These are phyloP conservation scores for Arthrobotrys sphaeroides DNA, from an alignment of 2,329 filamentous ascomycete species.

Conservation along the genomic window DNA sequence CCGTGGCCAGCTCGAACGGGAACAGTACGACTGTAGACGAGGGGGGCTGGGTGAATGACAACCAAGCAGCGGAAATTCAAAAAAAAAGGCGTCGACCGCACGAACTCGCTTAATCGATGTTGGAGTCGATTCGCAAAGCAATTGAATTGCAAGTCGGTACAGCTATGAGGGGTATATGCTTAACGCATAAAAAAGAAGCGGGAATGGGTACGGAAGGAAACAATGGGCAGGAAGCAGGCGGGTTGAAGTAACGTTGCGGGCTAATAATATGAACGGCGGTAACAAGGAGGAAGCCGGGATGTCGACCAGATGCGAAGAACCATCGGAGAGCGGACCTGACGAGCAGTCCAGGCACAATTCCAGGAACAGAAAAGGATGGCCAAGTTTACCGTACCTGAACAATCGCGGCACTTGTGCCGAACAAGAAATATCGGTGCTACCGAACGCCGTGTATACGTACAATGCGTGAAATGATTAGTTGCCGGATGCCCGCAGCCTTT, in stretches of 20 bases:
- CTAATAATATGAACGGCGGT: conserved; percentile 21
- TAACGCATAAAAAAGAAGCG: background rate
- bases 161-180: background rate
- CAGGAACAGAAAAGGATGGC: conserved; percentile 42
- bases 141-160: background rate
- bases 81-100: background rate
- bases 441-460: conserved; percentile 4
- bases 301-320: conserved; percentile 12
- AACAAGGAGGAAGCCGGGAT: conserved; percentile 26
- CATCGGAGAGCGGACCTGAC: conserved; percentile 28
- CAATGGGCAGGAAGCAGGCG: conserved; percentile 19
- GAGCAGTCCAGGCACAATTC: conserved; percentile 22
- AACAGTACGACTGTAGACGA: background rate
- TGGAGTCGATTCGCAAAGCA: conserved; percentile 9
- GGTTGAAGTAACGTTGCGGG: conserved; percentile 17
- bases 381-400: conserved; percentile 38
- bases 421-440: background rate
- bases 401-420: conserved; percentile 8
- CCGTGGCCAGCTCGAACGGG: conserved; percentile 9
- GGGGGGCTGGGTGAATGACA: conserved; percentile 1
- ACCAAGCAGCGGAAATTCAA: background rate
- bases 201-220: background rate
- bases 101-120: conserved; percentile 8
- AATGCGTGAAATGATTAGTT: conserved; percentile 9
- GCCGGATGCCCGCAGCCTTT: background rate